A percentile compares a stretch with the other conserved stretches of the same genome.
Conservation (phyloP, 2,329 filamentous ascomycete species). For the Elsinoe australis region DNA sequence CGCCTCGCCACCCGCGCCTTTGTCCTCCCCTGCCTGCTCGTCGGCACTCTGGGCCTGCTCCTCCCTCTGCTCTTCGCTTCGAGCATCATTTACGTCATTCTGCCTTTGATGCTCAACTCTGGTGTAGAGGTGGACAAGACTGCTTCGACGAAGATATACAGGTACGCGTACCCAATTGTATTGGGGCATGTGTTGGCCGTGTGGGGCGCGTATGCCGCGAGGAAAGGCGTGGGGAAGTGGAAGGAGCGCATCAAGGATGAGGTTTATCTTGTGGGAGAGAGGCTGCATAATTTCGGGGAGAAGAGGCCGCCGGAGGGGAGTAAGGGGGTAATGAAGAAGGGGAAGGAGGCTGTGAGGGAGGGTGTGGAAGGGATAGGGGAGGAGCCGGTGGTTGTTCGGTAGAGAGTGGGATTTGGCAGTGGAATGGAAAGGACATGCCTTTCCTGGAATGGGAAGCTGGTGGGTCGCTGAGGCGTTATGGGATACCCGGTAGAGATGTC, state of each 20-base stretch:
- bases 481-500: not conserved
- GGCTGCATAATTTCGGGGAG: constrained; percentile 88
- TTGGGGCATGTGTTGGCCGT: constrained; percentile 41
- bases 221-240: constrained; percentile 63
- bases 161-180: constrained; percentile 66
- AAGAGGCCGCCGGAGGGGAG: constrained; percentile 31
- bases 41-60: constrained; percentile 56
- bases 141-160: constrained; percentile 40
- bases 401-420: not conserved
- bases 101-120: constrained; percentile 14
- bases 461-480: not conserved
- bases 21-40: constrained; percentile 62
- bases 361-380: not conserved
- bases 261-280: constrained; percentile 89
- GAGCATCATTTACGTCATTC: constrained; percentile 37
- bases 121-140: constrained; percentile 6
- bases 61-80: constrained; percentile 56
- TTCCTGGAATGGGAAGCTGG: not conserved
- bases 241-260: constrained; percentile 79
- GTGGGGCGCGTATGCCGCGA: constrained; percentile 44
- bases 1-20: constrained; percentile 75
- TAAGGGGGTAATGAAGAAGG: constrained; percentile 28
- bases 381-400: not conserved
- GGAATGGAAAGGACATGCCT: not conserved
- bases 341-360: constrained; percentile 10